Evolutionary conservation across 345 rosid genomes (phyloP), one percentile per base, ranked within the genome.

Genomic region (Toxicodendron radicans): DNA sequence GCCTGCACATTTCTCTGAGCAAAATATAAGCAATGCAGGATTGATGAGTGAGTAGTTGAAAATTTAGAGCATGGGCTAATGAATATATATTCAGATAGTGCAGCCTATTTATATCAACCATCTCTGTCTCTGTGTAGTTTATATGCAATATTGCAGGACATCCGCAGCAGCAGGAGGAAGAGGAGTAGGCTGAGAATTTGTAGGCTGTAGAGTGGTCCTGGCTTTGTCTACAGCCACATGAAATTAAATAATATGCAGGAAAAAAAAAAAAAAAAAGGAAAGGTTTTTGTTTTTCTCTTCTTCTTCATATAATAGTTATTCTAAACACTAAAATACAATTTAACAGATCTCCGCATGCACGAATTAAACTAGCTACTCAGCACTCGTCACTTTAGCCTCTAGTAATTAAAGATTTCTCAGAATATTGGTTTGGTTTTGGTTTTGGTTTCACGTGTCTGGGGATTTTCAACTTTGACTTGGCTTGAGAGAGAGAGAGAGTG

Each of bases 201-300:
- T 49, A 49, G 68, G 23, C 17, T 21, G 27, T 21, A 51, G 72
- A 13, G 72, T 54, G 72, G 72, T 66, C 71, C 71, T 27, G 5
- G 17, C 12, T 51, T 51, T 51, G 5, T 18, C 54, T 51, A 51
- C 16, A 13, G n/a, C 3, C n/a, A 16, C 54, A 16, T 51, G 6
- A 2, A 5, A 5, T 38, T 14, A 51, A 16, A 51, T 4, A 51
- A 13, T 3, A 3, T 4, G n/a, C 17, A 18, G 3, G 8, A 16
- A 16, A 51, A 51, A 16, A 13, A 51, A 13, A 51, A 0, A 46
- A 27, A 0, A 27, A 27, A 27, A 27, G 30, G 30, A 27, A 27
- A 27, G 2, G 30, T 1, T 27, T 27, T 27, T 27, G 30, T 27
- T 27, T 27, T 27, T 27, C 30, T 27, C 30, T 27, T 27, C 30